phyloP scores from a whole-genome alignment of 2,329 filamentous ascomycete species.

The Akanthomyces lecanii region DNA sequence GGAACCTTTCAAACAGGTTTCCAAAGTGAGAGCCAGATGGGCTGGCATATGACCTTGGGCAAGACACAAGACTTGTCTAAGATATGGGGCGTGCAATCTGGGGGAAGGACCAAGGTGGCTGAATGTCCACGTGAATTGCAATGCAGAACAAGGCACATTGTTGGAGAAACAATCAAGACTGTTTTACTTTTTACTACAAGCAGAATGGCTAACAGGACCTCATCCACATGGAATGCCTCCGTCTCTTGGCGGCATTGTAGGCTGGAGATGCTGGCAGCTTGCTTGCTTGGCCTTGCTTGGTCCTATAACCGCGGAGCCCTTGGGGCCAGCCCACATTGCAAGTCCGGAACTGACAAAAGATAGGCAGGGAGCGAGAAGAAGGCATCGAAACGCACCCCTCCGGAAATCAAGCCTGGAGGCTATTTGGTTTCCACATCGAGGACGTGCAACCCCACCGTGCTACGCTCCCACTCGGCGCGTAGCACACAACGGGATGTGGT shows the following conservation, averaged over 20 bases:
- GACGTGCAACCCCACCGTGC: not conserved
- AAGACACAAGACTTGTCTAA: not conserved
- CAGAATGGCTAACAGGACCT: not conserved
- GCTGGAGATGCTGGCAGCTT: not conserved
- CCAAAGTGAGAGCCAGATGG: not conserved
- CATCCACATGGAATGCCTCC: not conserved
- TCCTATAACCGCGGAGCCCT: not conserved
- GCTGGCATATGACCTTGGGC: not conserved
- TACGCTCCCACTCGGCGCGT: not conserved
- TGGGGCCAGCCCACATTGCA: not conserved
- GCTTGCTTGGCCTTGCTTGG: not conserved
- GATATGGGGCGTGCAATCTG: conserved; percentile 4
- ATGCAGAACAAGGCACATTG: not conserved
- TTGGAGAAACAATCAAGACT: not conserved
- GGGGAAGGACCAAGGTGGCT: not conserved
- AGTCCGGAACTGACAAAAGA: not conserved
- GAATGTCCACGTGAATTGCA: conserved; percentile 3
- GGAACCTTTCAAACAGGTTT: not conserved
- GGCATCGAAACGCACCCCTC: not conserved
- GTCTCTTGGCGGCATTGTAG: not conserved
- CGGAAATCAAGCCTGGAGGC: not conserved
- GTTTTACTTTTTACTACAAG: not conserved
- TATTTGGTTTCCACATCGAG: not conserved
- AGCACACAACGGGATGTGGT: not conserved
- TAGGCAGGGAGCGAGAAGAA: not conserved